phyloP scores from a whole-genome alignment of 2,329 filamentous ascomycete species.

The Teratosphaeria nubilosa region DNA sequence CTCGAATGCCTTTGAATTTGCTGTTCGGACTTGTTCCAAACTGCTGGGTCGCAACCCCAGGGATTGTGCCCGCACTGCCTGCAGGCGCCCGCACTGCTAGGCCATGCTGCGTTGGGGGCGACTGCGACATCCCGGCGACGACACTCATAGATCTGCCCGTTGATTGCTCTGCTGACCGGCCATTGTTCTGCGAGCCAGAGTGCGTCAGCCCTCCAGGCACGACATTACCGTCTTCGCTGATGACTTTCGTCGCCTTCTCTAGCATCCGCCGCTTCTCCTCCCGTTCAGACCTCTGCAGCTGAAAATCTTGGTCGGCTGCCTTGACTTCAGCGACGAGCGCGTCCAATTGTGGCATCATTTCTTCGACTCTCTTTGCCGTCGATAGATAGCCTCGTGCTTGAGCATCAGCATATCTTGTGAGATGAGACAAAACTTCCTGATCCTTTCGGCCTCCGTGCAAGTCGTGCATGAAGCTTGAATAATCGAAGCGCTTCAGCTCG shows the following conservation, averaged over 20 bases:
- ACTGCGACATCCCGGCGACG: slow-evolving; percentile 17
- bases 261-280: slow-evolving; percentile 86
- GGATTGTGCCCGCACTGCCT: slow-evolving; percentile 14
- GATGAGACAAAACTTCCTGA: slow-evolving; percentile 86
- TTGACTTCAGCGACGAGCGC: slow-evolving; percentile 81
- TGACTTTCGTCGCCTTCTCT: slow-evolving; percentile 67
- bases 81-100: slow-evolving; percentile 14
- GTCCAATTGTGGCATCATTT: slow-evolving; percentile 77
- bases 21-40: slow-evolving; percentile 21
- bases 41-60: slow-evolving; percentile 6
- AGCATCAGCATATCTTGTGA: slow-evolving; percentile 86
- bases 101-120: slow-evolving; percentile 16
- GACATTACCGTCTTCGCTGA: slow-evolving; percentile 21
- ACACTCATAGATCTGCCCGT: slow-evolving; percentile 14
- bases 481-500: slow-evolving; percentile 95
- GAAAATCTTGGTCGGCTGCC: slow-evolving; percentile 91
- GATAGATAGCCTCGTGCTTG: slow-evolving; percentile 76
- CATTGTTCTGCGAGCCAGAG: slow-evolving; percentile 16
- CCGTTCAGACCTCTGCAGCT: slow-evolving; percentile 85
- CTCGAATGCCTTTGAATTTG: slow-evolving; percentile 82
- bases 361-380: slow-evolving; percentile 79
- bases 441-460: slow-evolving; percentile 98
- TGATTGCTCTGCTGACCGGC: slow-evolving; percentile 14
- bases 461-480: slow-evolving; percentile 98
- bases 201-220: slow-evolving; percentile 18